Evolutionary conservation across 2,329 filamentous ascomycete species (phyloP).

Genomic region (Bertia moriformis): DNA sequence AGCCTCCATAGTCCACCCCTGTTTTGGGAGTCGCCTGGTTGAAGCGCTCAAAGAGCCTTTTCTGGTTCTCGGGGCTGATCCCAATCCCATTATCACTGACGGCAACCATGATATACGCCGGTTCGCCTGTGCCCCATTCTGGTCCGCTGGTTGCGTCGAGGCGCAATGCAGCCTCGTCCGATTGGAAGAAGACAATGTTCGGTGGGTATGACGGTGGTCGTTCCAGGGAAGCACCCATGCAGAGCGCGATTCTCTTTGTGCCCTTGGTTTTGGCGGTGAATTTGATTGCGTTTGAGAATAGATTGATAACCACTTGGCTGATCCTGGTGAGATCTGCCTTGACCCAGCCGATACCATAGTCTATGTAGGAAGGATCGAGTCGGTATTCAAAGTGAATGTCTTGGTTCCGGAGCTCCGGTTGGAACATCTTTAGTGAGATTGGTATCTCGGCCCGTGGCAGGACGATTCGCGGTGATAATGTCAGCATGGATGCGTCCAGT

Average conservation of each 20-base stretch:
- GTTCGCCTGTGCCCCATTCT: background rate
- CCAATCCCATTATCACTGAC: background rate
- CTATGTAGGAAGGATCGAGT: background rate
- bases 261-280: constrained; percentile 1
- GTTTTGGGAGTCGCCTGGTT: background rate
- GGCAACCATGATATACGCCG: constrained; percentile 1
- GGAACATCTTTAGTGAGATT: background rate
- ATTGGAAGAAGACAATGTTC: background rate
- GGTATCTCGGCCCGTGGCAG: background rate
- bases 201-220: background rate
- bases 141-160: background rate
- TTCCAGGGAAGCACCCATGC: background rate
- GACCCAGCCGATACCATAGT: background rate
- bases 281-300: background rate
- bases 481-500: background rate
- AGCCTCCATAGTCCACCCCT: background rate
- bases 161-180: background rate
- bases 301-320: constrained; percentile 1
- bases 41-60: background rate
- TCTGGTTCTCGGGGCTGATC: background rate
- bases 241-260: background rate
- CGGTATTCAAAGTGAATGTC: background rate
- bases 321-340: background rate
- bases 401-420: background rate
- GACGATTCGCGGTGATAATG: background rate